Evolutionary conservation across 208 protist species (phyloP), one percentile per base, ranked within the genome.

Genomic region (Wallacemonas sp.): DNA sequence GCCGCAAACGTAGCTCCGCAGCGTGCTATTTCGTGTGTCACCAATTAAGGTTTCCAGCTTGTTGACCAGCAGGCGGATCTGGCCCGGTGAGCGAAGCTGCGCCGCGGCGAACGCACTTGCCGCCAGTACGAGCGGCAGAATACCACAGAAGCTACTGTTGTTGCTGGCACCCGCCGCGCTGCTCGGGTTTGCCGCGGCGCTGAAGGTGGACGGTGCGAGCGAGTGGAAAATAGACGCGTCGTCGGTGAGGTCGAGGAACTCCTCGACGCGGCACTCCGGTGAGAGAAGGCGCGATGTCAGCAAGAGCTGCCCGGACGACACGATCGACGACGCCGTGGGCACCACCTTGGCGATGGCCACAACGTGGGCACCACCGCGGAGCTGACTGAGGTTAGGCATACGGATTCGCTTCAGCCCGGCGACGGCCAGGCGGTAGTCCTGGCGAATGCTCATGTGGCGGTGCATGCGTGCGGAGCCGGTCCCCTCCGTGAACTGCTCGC

Each of bases 301-400:
- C 66, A 85, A 83, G 26, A 93, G 39, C 69, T 89, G 80, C 8
- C 75, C 83, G 15, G 81, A 89, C 76, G 79, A 88, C 17, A 80
- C 21, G 29, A 73, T 69, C 39, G 66, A 65, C 33, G 66, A 62
- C 33, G 48, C 26, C 54, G 68, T 27, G 2, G 84, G 61, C 29
- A 73, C 61, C 33, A 68, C 63, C 29, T 39, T 66, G 15, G 68
- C 73, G 44, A 67, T 10, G 19, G 60, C 19, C 3, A 42, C 17
- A 27, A 12, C 6, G 24, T 33, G 30, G 0, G 26, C 30, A 12
- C 4, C 32, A 3, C 17, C 50, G 10, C 50, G 50, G 29, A 8
- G 38, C 3, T 24, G 26, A 19, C n/a, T 19, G 3, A 57, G 22
- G 60, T 65, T 54, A 6, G 44, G 42, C 26, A 44, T 64, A 6